Conservation (phyloP, 2,329 filamentous ascomycete genomes). For the Lithohypha guttulata region DNA sequence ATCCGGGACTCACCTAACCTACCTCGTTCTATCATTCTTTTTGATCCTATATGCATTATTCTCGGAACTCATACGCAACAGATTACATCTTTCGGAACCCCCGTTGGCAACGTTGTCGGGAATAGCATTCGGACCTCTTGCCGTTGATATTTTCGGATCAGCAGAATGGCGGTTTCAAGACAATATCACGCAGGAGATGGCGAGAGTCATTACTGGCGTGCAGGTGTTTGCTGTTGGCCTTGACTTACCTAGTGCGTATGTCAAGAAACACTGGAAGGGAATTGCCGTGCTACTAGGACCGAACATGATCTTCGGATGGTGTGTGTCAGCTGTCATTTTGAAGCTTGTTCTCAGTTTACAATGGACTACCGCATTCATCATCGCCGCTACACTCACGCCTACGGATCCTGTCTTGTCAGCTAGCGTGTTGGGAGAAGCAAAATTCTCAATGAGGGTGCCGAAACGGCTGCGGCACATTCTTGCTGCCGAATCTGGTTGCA, state of each 20-base stretch:
- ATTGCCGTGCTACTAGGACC: conserved; percentile 40
- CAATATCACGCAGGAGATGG: conserved; percentile 80
- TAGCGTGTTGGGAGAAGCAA: conserved; percentile 42
- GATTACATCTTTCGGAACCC: conserved; percentile 49
- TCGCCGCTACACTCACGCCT: conserved; percentile 46
- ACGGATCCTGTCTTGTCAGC: conserved; percentile 48
- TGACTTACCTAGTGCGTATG: conserved; percentile 68
- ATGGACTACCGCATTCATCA: conserved; percentile 37
- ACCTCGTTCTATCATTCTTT: conserved; percentile 48
- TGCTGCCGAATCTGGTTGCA: conserved; percentile 45
- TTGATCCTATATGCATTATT: conserved; percentile 50
- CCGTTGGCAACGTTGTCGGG: conserved; percentile 66
- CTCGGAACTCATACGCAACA: conserved; percentile 48
- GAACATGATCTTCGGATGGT: conserved; percentile 49
- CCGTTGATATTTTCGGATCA: conserved; percentile 69
- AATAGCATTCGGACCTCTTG: conserved; percentile 80
- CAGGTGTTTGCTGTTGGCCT: conserved; percentile 89
- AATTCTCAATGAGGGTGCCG: conserved; percentile 43
- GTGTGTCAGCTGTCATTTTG: conserved; percentile 43
- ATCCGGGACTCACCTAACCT: conserved; percentile 47
- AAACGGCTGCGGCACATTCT: conserved; percentile 42
- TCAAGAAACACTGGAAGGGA: conserved; percentile 42
- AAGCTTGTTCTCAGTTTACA: conserved; percentile 37
- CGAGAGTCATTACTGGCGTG: conserved; percentile 77
- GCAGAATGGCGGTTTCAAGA: conserved; percentile 68